Evolutionary conservation across 2,329 filamentous ascomycete genomes (phyloP), one percentile per base, ranked within the genome.

Genomic region (Neopestalotiopsis sp.): DNA sequence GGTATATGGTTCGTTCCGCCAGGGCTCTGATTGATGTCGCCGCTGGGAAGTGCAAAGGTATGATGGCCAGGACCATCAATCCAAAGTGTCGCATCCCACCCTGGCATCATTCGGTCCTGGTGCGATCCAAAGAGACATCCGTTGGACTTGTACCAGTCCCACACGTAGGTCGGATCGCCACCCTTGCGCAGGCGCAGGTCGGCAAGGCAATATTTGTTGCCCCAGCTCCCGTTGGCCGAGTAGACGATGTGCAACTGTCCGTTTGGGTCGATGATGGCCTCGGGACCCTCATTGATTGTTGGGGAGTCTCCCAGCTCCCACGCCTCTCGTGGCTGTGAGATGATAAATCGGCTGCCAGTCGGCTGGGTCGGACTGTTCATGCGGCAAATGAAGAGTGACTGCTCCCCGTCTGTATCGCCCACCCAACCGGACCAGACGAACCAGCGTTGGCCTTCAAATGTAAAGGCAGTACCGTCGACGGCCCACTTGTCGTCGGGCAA

Each of bases 61-160:
- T 75, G 73, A 52, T 75, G 74, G 1, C 74, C 74, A 5, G 74
- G 74, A 20, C 74, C 74, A 59, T 75, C 69, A 45, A 75, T 68
- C 28, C 65, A 61, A 1, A 72, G 52, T 0, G 74, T 75, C 10
- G 68, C 63, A 58, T 75, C 73, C 74, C 74, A 75, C 1, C 74
- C 74, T 3, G 45, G 4, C 74, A 75, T 75, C 74, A 75, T 74
- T 28, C 66, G 60, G 38, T 68, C 67, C 62, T 74, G 72, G 38
- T 73, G 56, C 3, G 74, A 75, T 10, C 74, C 74, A 57, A 75
- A 74, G 0, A 75, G 70, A 49, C 74, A 75, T 30, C 74, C 74
- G 52, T 75, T 74, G 2, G 74, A 75, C 71, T 75, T 75, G 60
- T 74, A 74, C 74, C 74, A 75, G 62, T 75, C 74, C 73, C 73